Percentiles rank a stretch among this genome's conserved stretches.
These are phyloP conservation scores for Calonectria henricotiae DNA, from an alignment of 2,329 filamentous ascomycete genomes.

Conservation along the genomic window DNA sequence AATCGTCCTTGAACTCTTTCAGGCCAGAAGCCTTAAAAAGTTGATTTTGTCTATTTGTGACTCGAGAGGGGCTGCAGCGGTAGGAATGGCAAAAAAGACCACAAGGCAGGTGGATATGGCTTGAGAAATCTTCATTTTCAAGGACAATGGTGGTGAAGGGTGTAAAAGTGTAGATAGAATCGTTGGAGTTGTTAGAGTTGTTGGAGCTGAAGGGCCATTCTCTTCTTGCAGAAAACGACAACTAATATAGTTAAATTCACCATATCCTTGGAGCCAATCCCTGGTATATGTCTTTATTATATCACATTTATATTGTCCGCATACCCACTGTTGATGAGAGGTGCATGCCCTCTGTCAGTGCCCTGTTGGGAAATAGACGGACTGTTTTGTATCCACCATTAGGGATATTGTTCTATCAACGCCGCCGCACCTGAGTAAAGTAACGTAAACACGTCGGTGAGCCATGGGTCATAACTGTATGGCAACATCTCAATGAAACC, in stretches of 20 bases:
- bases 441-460: too few relatives aligned
- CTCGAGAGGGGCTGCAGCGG: slow-evolving; percentile 5
- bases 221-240: background rate
- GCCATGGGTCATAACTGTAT: too few relatives aligned
- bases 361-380: background rate
- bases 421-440: too few relatives aligned
- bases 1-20: slow-evolving; percentile 1
- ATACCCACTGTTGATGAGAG: background rate
- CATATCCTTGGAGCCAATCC: background rate
- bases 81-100: background rate
- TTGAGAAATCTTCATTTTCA: slow-evolving; percentile 13
- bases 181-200: background rate
- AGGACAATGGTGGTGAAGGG: background rate
- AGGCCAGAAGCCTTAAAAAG: slow-evolving; percentile 19
- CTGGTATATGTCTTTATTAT: background rate
- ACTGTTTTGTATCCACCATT: background rate
- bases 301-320: background rate
- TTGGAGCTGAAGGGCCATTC: background rate
- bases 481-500: too few relatives aligned
- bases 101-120: slow-evolving; percentile 7
- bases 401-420: too few relatives aligned
- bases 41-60: background rate
- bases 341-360: background rate
- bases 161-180: background rate
- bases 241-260: background rate